A percentile compares a stretch with the other conserved stretches of the same genome.
Conservation (phyloP, 2,329 filamentous ascomycete genomes). For the Aspergillus glaucus region DNA sequence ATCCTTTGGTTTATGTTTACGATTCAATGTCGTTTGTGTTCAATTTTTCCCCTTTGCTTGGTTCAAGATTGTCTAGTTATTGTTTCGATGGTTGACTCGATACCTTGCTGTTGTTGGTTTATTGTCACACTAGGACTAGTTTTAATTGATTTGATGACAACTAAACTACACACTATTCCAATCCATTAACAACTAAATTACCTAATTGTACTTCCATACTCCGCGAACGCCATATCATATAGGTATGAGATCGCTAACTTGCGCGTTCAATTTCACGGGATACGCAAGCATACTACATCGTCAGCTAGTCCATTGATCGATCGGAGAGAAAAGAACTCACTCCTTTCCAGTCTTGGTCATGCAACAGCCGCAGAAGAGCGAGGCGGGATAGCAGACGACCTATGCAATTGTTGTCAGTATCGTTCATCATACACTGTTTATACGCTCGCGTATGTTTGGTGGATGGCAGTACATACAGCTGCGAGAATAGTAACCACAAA, state of each 20-base stretch:
- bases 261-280: conserved; percentile 48
- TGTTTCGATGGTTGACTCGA: too few species aligned
- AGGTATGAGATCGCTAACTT: conserved; percentile 46
- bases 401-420: conserved; percentile 12
- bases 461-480: conserved; percentile 37
- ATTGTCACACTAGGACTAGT: background rate
- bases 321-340: conserved; percentile 30
- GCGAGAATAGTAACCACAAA: conserved; percentile 44
- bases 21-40: background rate
- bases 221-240: conserved; percentile 5
- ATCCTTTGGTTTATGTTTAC: background rate
- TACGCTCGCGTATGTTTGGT: background rate
- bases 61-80: too few species aligned
- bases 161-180: background rate
- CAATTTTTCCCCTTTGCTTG: background rate
- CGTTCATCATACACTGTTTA: too few species aligned
- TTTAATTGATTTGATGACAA: background rate
- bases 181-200: background rate
- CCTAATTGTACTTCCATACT: background rate
- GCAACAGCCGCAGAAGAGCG: conserved; percentile 53
- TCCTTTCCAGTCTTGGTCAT: conserved; percentile 49
- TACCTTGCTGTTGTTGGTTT: background rate
- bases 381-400: conserved; percentile 51
- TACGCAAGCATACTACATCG: conserved; percentile 43
- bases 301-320: conserved; percentile 4